Evolutionary conservation across 371 early-diverging fungal species (phyloP).

Genomic region (Mortierella sp.): DNA sequence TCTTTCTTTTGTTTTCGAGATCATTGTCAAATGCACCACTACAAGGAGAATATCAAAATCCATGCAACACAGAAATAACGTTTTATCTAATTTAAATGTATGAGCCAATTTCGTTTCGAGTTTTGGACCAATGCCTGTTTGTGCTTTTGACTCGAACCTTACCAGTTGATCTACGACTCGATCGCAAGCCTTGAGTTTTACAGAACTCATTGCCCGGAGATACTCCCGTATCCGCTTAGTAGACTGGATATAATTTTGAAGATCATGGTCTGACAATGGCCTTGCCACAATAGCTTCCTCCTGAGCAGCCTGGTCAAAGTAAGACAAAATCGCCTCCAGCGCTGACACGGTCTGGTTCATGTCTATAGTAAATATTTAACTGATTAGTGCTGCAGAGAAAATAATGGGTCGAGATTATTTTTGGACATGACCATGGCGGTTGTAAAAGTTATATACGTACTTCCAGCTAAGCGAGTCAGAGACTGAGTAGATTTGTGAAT

Average conservation of each 20-base stretch:
- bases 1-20: not conserved
- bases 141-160: not conserved
- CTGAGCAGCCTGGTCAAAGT: conserved; percentile 81
- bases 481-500: conserved; percentile 91
- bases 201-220: conserved; percentile 65
- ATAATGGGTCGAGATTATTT: not conserved
- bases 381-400: not conserved
- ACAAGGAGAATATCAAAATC: not conserved
- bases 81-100: conserved; percentile 1
- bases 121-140: not conserved
- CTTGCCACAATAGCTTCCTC: conserved; percentile 79
- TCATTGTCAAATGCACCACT: no score
- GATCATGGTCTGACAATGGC: conserved; percentile 64
- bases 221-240: conserved; percentile 70
- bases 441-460: conserved; percentile 58
- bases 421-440: no score
- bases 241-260: conserved; percentile 65
- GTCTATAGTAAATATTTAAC: conserved; percentile 59
- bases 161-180: conserved; percentile 68
- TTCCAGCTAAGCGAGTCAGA: conserved; percentile 84
- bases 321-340: conserved; percentile 80
- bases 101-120: conserved; percentile 1
- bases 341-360: conserved; percentile 78
- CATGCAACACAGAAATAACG: not conserved
- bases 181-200: conserved; percentile 66